Percentiles rank a stretch among this genome's conserved stretches.
Conservation (phyloP, 2,329 filamentous ascomycete genomes). For the Cladosporium halotolerans region DNA sequence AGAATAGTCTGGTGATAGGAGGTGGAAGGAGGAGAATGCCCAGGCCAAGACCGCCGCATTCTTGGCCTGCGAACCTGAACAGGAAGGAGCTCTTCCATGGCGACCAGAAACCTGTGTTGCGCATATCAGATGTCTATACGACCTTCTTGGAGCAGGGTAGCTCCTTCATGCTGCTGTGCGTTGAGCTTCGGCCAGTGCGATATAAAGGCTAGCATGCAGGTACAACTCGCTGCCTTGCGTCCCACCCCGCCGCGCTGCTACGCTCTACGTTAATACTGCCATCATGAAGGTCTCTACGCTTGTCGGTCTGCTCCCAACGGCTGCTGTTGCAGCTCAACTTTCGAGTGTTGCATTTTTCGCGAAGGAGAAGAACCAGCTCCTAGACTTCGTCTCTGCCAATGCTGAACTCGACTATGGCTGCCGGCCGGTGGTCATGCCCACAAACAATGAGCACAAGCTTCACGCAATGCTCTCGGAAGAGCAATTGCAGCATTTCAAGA, state of each 20-base stretch:
- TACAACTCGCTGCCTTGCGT: not conserved
- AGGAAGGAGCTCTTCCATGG: slow-evolving; percentile 1
- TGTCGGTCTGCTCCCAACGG: slow-evolving; percentile 1
- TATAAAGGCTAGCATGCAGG: no score
- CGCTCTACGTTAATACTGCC: not conserved
- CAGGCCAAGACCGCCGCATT: not conserved
- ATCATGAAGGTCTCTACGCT: not conserved
- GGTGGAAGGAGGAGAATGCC: not conserved
- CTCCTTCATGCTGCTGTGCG: no score
- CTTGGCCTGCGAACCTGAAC: slow-evolving; percentile 9
- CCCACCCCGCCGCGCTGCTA: not conserved
- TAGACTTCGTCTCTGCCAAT: slow-evolving; percentile 28
- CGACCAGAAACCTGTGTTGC: not conserved
- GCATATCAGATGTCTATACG: not conserved
- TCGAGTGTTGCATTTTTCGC: slow-evolving; percentile 8
- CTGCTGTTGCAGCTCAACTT: not conserved
- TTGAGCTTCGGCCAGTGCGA: no score
- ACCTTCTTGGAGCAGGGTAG: not conserved
- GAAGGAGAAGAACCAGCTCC: slow-evolving; percentile 21
- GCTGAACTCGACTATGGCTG: slow-evolving; percentile 32
- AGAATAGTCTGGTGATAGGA: not conserved
- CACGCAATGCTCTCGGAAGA: slow-evolving; percentile 30
- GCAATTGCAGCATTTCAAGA: slow-evolving; percentile 28
- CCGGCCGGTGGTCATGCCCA: slow-evolving; percentile 27
- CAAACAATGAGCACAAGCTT: slow-evolving; percentile 28